A percentile compares a stretch with the other conserved stretches of the same genome.
Conservation (phyloP, 352 stramenopile genomes). For the Saprolegnia diclina region DNA sequence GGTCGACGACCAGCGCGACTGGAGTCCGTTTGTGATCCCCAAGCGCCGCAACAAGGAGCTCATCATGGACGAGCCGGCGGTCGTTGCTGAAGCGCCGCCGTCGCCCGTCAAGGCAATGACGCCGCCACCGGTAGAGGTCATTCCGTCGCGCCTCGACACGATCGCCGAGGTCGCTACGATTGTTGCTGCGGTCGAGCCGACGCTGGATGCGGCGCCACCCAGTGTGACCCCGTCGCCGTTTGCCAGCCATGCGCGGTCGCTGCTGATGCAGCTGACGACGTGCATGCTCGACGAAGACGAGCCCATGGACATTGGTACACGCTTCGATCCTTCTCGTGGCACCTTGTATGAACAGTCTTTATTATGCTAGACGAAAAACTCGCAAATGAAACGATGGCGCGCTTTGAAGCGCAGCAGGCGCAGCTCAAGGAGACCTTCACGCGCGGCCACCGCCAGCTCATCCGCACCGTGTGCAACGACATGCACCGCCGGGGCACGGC, state of each 20-base stretch:
- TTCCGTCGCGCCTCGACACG: constrained; percentile 5
- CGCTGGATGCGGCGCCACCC: background rate
- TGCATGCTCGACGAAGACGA: constrained; percentile 12
- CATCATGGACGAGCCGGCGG: constrained; percentile 10
- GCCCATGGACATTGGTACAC: background rate
- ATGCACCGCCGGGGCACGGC: constrained; percentile 70
- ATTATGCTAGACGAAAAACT: background rate
- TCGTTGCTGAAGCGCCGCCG: background rate
- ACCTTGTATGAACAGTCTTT: too few species aligned
- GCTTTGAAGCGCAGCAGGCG: constrained; percentile 8
- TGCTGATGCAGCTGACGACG: constrained; percentile 20
- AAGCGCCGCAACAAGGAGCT: constrained; percentile 18
- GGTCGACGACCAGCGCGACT: background rate
- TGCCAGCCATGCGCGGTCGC: background rate
- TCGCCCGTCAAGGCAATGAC: background rate
- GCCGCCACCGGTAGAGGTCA: background rate
- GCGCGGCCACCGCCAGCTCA: constrained; percentile 41
- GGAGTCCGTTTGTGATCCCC: constrained; percentile 22
- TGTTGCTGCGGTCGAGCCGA: background rate
- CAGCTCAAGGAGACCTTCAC: constrained; percentile 40
- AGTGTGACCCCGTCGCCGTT: background rate
- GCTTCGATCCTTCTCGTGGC: constrained; percentile 6
- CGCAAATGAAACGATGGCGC: background rate
- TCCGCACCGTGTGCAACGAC: constrained; percentile 57
- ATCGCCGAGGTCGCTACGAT: constrained; percentile 1